Percentiles rank a stretch among this genome's conserved stretches.
phyloP scores from a whole-genome alignment of 1,139 yeast species.

The Geotrichum cucujoidarum region DNA sequence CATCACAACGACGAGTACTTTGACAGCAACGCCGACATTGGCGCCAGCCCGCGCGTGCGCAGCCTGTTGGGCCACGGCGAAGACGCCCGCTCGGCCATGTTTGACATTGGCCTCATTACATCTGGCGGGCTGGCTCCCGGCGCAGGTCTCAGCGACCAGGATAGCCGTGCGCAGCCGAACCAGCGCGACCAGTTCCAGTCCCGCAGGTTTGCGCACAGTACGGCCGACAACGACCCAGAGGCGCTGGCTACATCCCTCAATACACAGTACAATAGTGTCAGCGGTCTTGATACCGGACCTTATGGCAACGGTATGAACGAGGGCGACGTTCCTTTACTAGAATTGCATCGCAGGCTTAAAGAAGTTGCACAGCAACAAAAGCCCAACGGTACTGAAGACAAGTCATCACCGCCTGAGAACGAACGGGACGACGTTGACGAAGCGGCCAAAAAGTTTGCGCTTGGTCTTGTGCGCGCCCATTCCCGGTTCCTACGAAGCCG shows the following conservation, averaged over 20 bases:
- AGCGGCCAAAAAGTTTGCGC: constrained; percentile 1
- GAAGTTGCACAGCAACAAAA: not conserved
- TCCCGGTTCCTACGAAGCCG: not conserved
- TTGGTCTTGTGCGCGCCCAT: constrained; percentile 4
- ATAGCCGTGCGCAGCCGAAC: not conserved
- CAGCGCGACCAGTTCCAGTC: no score
- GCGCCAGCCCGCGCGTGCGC: no score
- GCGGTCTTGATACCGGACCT: constrained; percentile 5
- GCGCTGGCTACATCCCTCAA: constrained; percentile 11
- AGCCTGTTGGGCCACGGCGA: no score
- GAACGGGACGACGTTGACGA: constrained; percentile 2
- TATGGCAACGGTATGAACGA: constrained; percentile 3
- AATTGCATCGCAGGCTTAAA: not conserved
- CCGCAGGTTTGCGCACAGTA: no score
- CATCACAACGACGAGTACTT: no score
- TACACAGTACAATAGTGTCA: constrained; percentile 10
- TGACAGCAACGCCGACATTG: no score
- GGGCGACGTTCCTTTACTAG: no score
- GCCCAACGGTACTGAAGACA: not conserved
- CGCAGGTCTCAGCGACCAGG: constrained; percentile 18
- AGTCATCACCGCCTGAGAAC: no score
- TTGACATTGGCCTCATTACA: constrained; percentile 30
- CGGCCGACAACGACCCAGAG: constrained; percentile 8
- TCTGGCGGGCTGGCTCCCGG: constrained; percentile 35
- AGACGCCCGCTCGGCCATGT: not conserved